Percentiles rank a stretch among this genome's conserved stretches.
Evolutionary conservation across 495 filamentous ascomycete species (phyloP).

Genomic region (Letharia columbiana): DNA sequence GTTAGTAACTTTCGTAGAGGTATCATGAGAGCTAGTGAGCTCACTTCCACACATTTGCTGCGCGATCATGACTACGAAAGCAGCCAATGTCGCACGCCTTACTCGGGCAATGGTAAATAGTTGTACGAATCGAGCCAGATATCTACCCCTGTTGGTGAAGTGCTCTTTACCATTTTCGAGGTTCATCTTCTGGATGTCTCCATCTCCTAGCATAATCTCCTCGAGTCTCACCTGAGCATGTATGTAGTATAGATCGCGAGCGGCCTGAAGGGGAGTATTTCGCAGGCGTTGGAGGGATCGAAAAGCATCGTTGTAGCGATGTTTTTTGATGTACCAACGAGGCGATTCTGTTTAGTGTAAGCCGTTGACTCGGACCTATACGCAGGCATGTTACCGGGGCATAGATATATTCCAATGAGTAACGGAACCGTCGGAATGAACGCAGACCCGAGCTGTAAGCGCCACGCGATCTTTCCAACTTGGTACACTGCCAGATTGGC

Average conservation of each 20-base stretch:
- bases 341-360: constrained; percentile 44
- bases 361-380: constrained; percentile 21
- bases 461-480: constrained; percentile 54
- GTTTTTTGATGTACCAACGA: constrained; percentile 57
- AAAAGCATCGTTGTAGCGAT: constrained; percentile 53
- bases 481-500: constrained; percentile 61
- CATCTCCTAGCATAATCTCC: constrained; percentile 31
- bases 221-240: constrained; percentile 47
- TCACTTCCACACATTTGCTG: constrained; percentile 78
- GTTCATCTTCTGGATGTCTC: constrained; percentile 22
- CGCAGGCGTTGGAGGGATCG: constrained; percentile 52
- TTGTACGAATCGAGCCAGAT: constrained; percentile 44
- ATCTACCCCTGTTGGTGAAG: constrained; percentile 24
- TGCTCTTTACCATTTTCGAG: constrained; percentile 18
- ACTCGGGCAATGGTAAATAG: constrained; percentile 55
- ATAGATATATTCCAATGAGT: constrained; percentile 56
- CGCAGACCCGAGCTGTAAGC: constrained; percentile 70
- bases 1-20: neutral
- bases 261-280: constrained; percentile 58
- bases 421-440: constrained; percentile 69
- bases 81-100: constrained; percentile 49
- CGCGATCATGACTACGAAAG: constrained; percentile 61
- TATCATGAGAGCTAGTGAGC: constrained; percentile 6
- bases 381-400: constrained; percentile 36
- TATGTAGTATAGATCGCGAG: constrained; percentile 69